A percentile compares a stretch with the other conserved stretches of the same genome.
Evolutionary conservation across 805 yeast genomes (phyloP).

Genomic region (Wickerhamiella brachini): DNA sequence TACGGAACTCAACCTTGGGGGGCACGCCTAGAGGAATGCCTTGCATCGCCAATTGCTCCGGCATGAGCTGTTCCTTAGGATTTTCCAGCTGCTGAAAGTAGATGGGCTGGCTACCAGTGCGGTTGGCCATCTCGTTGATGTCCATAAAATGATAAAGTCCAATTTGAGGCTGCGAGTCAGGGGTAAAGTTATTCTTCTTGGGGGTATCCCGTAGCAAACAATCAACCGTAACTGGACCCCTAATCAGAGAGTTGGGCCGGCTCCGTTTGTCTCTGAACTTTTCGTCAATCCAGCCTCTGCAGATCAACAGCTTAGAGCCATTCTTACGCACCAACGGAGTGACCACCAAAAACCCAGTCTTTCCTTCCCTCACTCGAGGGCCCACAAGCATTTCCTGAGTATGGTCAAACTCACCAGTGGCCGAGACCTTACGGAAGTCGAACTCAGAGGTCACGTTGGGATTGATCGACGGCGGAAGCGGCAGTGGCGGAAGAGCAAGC

Average conservation of each 20-base stretch:
- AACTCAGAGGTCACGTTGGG: conserved; percentile 57
- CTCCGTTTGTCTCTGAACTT: conserved; percentile 38
- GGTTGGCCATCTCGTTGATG: conserved; percentile 62
- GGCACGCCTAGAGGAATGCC: conserved; percentile 85
- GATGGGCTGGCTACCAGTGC: conserved; percentile 53
- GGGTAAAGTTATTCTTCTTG: conserved; percentile 53
- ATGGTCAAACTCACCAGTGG: conserved; percentile 70
- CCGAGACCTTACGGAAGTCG: conserved; percentile 67
- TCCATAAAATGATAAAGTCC: conserved; percentile 70
- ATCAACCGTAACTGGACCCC: conserved; percentile 54
- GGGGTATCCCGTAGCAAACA: conserved; percentile 63
- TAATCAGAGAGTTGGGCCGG: conserved; percentile 57
- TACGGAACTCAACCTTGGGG: conserved; percentile 70
- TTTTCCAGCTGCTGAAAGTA: conserved; percentile 60
- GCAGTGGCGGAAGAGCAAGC: conserved; percentile 56
- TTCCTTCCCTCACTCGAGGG: conserved; percentile 62
- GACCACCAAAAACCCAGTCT: conserved; percentile 62
- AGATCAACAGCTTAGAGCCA: conserved; percentile 65
- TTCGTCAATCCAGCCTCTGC: conserved; percentile 84
- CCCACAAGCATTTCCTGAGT: conserved; percentile 84
- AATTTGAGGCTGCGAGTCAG: conserved; percentile 51
- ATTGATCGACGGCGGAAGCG: conserved; percentile 43
- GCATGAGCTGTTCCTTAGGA: conserved; percentile 22
- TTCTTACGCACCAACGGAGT: conserved; percentile 75
- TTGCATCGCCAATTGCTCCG: conserved; percentile 48